Base-by-base conservation (phyloP, 148 eudicot species). In the Fagopyrum esculentum region DNA sequence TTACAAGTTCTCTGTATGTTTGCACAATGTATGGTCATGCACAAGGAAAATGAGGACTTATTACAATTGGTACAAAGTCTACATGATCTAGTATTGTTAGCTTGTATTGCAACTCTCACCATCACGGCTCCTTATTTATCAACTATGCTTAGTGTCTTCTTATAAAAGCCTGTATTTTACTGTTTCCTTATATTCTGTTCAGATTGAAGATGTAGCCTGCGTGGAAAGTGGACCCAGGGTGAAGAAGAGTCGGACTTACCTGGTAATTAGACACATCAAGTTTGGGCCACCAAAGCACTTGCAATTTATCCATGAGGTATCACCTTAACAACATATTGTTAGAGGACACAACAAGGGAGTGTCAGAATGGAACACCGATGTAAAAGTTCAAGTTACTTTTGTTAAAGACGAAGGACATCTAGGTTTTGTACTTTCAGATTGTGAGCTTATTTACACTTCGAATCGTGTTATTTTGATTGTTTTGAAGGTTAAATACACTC, bases 141-240 rank as follows among this genome's bases (percentile, higher is more conserved):
- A 61, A 61, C 68, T 60, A 30, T 74, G 71, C 9, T 35, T 48
- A 17, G 47, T 75, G 45, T 50, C 16, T 61, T 63, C 44, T 26
- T 26, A 5, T 10, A 5, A 3, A 22, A n/a, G 57, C 17, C 46
- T 66, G 19, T n/a, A 3, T 10, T 19, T 75, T 66, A 75, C n/a
- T 45, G 50, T 40, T 46, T 57, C 9, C 69, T 73, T 55, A 35
- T 30, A 64, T 64, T 35, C 70, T 15, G 30, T 12, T 64, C 87
- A 93, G 98, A 84, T 93, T 60, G 87, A 85, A 76, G 98, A 93
- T 79, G 76, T 89, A 80, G 76, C 87, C 51, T n/a, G 87, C 9
- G 80, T 85, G 70, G 98, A 93, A 81, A 86, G 81, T 75, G 88
- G 82, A 46, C 91, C 95, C n/a, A 76, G 30, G 60, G 78, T 84